Base-by-base conservation (phyloP, 768 basidiomycete species). In the Candolleomyces eurysporus region DNA sequence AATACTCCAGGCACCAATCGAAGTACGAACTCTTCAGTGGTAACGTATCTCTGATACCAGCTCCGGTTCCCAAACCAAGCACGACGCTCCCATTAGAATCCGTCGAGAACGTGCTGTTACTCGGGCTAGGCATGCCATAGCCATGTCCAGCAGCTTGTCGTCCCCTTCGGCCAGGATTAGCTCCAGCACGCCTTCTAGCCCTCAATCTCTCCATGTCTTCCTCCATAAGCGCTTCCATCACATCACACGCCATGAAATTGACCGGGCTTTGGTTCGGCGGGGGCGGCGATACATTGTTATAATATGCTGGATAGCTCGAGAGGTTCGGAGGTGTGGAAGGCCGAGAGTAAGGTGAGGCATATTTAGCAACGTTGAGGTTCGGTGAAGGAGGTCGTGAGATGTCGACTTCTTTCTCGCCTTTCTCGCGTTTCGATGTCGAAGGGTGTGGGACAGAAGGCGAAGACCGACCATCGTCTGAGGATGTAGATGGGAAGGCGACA, bases 1-100 rank as follows among this genome's bases (percentile, higher is more conserved):
- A 99, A 72, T 98, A 98, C 70, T 98, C 96, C 68, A 87, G 85
- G 62, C 94, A 94, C 92, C 94, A 98, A 69, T 98, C 96, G 70
- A 90, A 99, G 76, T 92, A 96, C 9, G 85, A 81, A 69, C 94
- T 96, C 75, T 92, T 94, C 68, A 99, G 74, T 0, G 97, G 97
- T 64, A 98, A 73, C 2, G 90, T 85, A 72, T 96, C 91, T 61
- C 90, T 83, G 59, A 95, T 89, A 9, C 90, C 90, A 10, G 84
- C 79, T 22, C 92, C 91, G 10, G 92, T 92, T 4, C 91, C 91
- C 31, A 92, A 73, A 4, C 91, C 91, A 22, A 92, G 78, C 17
- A 89, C 87, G 21, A 92, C 82, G 62, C 84, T 88, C 63, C 81
- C 87, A 48, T 75, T 77, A 0, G 90, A 91, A 63, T 92, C 91